A percentile compares a stretch with the other conserved stretches of the same genome.
Conservation (phyloP, 2,329 filamentous ascomycete genomes). For the Fusarium veterinarium region DNA sequence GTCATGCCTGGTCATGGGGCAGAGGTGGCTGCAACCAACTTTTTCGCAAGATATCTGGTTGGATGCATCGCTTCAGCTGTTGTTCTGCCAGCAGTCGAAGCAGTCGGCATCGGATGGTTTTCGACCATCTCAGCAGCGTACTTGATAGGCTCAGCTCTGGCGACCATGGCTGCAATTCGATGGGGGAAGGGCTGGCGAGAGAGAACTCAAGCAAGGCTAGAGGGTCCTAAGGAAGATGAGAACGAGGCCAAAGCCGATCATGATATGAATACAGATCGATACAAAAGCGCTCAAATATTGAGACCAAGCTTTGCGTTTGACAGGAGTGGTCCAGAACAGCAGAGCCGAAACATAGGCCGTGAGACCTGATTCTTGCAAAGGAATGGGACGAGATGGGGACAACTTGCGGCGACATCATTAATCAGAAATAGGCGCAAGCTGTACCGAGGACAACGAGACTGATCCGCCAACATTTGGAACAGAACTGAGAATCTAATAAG, state of each 20-base stretch:
- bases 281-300: constrained; percentile 7
- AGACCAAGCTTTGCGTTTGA: background rate
- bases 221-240: constrained; percentile 20
- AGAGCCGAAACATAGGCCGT: constrained; percentile 18
- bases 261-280: background rate
- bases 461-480: background rate
- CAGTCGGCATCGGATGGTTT: constrained; percentile 85
- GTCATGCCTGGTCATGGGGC: constrained; percentile 77
- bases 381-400: background rate
- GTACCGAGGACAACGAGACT: background rate
- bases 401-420: background rate
- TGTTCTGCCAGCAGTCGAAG: constrained; percentile 78
- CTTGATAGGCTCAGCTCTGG: constrained; percentile 52
- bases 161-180: constrained; percentile 52
- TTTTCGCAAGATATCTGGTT: constrained; percentile 80
- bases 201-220: constrained; percentile 45
- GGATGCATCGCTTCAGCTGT: constrained; percentile 77
- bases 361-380: constrained; percentile 12
- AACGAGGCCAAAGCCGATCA: constrained; percentile 2
- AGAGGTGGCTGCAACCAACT: constrained; percentile 84
- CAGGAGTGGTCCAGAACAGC: background rate
- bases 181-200: constrained; percentile 57
- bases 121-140: constrained; percentile 68
- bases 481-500: background rate
- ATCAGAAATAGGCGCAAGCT: background rate